These are phyloP conservation scores for Vitis rotundifolia DNA, from an alignment of 164 flowering plant species.

Conservation along the genomic window DNA sequence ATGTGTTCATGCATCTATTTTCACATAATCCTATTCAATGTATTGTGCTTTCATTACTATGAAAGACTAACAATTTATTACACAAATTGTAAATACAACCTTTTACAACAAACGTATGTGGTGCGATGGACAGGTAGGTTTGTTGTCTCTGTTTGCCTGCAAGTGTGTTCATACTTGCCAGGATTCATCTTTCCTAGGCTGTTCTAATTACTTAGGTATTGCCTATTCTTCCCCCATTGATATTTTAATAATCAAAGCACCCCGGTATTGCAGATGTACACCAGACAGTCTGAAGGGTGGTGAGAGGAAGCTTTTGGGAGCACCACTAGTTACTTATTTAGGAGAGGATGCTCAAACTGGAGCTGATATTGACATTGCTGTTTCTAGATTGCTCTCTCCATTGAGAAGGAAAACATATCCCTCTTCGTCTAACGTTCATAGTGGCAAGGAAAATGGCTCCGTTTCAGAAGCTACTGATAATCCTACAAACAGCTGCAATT, in stretches of 20 bases:
- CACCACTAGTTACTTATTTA: constrained; percentile 76
- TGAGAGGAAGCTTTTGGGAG: constrained; percentile 55
- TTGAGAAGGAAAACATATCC: constrained; percentile 43
- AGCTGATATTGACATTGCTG: constrained; percentile 58
- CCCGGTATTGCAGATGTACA: constrained; percentile 32
- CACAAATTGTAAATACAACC: too few relatives aligned
- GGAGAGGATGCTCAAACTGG: constrained; percentile 47
- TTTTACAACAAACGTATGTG: too few relatives aligned
- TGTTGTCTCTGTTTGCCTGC: not conserved
- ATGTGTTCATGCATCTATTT: too few relatives aligned
- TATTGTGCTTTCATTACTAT: too few relatives aligned
- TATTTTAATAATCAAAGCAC: not conserved
- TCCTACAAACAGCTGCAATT: constrained; percentile 20
- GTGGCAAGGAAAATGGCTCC: constrained; percentile 48
- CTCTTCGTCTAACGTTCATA: constrained; percentile 27
- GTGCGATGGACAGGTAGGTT: not conserved
- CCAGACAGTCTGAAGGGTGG: constrained; percentile 38
- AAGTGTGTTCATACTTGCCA: too few relatives aligned
- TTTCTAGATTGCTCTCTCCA: constrained; percentile 64
- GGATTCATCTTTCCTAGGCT: not conserved
- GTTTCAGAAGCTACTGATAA: constrained; percentile 30
- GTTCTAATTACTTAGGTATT: not conserved
- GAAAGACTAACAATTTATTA: too few relatives aligned
- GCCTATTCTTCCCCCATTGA: not conserved
- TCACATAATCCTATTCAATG: too few relatives aligned